Conservation (phyloP, 768 basidiomycete species). For the Cystobasidium tubakii region DNA sequence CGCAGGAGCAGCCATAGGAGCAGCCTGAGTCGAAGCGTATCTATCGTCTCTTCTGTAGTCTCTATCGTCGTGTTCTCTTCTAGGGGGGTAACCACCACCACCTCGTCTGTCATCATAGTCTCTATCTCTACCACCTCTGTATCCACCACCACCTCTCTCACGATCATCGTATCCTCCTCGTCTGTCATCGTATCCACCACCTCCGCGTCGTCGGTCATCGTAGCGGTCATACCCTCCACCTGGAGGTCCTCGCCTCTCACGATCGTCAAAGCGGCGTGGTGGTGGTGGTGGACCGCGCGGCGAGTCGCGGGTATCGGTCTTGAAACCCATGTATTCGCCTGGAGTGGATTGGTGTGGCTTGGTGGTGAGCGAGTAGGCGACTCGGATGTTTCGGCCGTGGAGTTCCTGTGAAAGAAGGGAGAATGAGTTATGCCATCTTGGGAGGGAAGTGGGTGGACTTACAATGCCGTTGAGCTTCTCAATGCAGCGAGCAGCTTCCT, state of each 20-base stretch:
- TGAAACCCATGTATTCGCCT: constrained; percentile 60
- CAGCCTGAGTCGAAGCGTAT: constrained; percentile 20
- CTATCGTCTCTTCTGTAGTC: constrained; percentile 59
- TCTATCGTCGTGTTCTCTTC: constrained; percentile 56
- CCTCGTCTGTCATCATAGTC: constrained; percentile 35
- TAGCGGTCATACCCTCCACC: constrained; percentile 22
- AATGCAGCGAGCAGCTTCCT: constrained; percentile 81
- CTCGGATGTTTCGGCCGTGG: constrained; percentile 90
- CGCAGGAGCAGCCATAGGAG: constrained; percentile 7
- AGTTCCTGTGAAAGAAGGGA: constrained; percentile 60
- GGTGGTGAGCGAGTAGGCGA: constrained; percentile 91
- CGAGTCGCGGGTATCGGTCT: constrained; percentile 4
- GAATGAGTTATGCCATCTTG: background rate
- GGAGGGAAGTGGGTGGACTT: constrained; percentile 49
- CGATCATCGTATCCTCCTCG: constrained; percentile 57
- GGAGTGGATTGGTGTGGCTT: constrained; percentile 93
- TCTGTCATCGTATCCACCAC: constrained; percentile 38
- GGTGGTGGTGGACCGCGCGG: constrained; percentile 16
- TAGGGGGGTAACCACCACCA: background rate
- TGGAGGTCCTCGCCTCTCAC: constrained; percentile 49
- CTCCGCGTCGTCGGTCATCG: constrained; percentile 36
- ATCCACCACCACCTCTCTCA: constrained; percentile 61
- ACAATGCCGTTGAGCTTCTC: constrained; percentile 87
- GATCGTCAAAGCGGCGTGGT: constrained; percentile 45
- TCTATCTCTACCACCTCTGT: constrained; percentile 57